These are phyloP conservation scores for Dittrichia graveolens DNA, from an alignment of 129 eudicot species.

Conservation along the genomic window DNA sequence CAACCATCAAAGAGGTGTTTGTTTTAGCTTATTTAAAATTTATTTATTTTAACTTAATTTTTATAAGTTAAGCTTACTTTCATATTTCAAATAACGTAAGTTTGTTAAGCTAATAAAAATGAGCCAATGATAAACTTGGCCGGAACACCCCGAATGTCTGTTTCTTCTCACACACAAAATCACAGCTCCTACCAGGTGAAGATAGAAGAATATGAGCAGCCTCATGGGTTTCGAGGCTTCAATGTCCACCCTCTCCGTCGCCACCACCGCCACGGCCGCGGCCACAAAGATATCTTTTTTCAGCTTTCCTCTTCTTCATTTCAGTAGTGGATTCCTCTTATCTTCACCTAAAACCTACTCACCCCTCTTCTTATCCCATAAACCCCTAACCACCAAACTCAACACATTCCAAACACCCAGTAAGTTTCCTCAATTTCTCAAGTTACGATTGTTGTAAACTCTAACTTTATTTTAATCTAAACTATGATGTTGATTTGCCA, in stretches of 20 bases:
- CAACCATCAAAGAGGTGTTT: too few species aligned
- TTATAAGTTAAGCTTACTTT: too few species aligned
- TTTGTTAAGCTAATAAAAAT: too few species aligned
- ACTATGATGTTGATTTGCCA: background rate
- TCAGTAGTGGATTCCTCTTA: slow-evolving; percentile 8
- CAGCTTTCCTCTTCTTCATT: slow-evolving; percentile 14
- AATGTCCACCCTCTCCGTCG: background rate
- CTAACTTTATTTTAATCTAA: background rate
- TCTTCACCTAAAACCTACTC: slow-evolving; percentile 17
- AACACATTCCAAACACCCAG: slow-evolving; percentile 25
- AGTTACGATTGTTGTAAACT: background rate
- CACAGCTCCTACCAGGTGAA: background rate
- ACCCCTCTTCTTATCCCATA: slow-evolving; percentile 12
- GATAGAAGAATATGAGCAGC: slow-evolving; percentile 12
- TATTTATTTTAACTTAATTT: too few species aligned
- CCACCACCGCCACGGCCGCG: background rate
- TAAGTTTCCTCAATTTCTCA: slow-evolving; percentile 21
- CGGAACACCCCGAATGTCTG: background rate
- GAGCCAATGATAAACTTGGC: too few species aligned
- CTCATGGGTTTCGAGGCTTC: slow-evolving; percentile 1
- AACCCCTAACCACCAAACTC: slow-evolving; percentile 17
- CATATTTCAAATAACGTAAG: too few species aligned
- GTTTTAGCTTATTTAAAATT: too few species aligned
- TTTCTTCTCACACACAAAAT: background rate
- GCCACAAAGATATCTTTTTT: background rate